Conservation (phyloP, 2,329 filamentous ascomycete genomes). For the Nothomitra cinnamomea region DNA sequence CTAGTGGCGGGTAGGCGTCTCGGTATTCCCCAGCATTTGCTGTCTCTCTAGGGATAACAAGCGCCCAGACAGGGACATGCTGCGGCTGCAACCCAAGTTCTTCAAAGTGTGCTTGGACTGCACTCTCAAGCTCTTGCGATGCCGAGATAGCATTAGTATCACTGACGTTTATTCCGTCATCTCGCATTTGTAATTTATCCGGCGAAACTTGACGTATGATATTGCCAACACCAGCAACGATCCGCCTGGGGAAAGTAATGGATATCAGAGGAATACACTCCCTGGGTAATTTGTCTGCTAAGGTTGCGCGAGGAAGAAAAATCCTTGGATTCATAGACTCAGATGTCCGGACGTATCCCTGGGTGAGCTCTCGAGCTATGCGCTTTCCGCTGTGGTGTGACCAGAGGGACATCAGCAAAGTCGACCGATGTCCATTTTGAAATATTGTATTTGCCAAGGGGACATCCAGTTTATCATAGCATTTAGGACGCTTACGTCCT, state of each 20-base stretch:
- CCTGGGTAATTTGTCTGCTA: background rate
- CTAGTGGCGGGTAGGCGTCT: too few species aligned
- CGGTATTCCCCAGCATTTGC: too few species aligned
- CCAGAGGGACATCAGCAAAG: conserved; percentile 9
- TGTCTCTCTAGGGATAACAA: conserved; percentile 35
- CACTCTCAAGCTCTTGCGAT: conserved; percentile 51
- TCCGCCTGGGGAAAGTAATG: conserved; percentile 42
- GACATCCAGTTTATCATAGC: conserved; percentile 20
- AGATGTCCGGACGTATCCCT: too few species aligned
- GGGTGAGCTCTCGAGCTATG: too few species aligned
- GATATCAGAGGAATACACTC: conserved; percentile 35
- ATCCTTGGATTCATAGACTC: background rate
- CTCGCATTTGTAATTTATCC: conserved; percentile 5
- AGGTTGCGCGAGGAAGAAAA: background rate
- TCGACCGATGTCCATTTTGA: conserved; percentile 44
- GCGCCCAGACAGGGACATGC: conserved; percentile 54
- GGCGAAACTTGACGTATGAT: conserved; percentile 48
- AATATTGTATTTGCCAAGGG: conserved; percentile 68
- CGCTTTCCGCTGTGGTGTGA: conserved; percentile 4
- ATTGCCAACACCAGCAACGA: conserved; percentile 57
- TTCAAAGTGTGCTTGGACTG: conserved; percentile 42
- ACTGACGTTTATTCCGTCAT: background rate
- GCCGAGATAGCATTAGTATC: conserved; percentile 33
- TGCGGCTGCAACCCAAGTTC: conserved; percentile 22
- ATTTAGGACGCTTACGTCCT: conserved; percentile 19